A percentile compares a stretch with the other conserved stretches of the same genome.
phyloP scores from a whole-genome alignment of 177 flowering plant species.

The Tripterygium wilfordii region DNA sequence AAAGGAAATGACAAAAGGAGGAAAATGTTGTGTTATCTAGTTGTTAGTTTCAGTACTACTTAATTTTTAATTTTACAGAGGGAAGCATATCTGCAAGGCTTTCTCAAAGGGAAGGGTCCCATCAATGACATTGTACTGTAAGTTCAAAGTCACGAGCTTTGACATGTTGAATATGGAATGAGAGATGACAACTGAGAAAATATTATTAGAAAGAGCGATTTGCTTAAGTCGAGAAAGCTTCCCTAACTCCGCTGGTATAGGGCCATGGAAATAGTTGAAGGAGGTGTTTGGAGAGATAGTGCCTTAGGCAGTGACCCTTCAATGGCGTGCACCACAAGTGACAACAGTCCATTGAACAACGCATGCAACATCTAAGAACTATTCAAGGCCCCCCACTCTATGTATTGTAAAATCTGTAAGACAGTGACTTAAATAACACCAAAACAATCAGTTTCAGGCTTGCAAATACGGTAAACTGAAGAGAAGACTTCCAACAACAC shows the following conservation, averaged over 20 bases:
- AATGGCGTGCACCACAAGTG: neutral
- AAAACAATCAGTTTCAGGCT: too few relatives aligned
- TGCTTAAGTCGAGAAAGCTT: neutral
- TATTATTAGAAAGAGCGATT: neutral
- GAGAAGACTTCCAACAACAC: too few relatives aligned
- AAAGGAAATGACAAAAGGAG: too few relatives aligned
- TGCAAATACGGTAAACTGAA: too few relatives aligned
- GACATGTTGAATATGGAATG: neutral
- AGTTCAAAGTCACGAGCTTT: neutral
- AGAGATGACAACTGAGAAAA: neutral
- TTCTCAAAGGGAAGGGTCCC: constrained; percentile 1
- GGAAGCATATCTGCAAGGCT: too few relatives aligned
- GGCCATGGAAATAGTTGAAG: neutral
- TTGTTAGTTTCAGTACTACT: too few relatives aligned
- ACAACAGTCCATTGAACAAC: neutral
- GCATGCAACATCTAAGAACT: too few relatives aligned
- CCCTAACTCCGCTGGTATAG: neutral
- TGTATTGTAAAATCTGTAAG: too few relatives aligned
- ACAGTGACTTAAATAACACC: too few relatives aligned
- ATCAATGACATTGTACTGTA: neutral
- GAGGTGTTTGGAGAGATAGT: neutral
- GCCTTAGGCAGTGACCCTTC: neutral
- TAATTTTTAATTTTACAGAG: too few relatives aligned
- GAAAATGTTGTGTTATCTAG: too few relatives aligned
- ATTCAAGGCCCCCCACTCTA: too few relatives aligned